Evolutionary conservation across 306 rosid genomes (phyloP).

Genomic region (Vigna hirtella): DNA sequence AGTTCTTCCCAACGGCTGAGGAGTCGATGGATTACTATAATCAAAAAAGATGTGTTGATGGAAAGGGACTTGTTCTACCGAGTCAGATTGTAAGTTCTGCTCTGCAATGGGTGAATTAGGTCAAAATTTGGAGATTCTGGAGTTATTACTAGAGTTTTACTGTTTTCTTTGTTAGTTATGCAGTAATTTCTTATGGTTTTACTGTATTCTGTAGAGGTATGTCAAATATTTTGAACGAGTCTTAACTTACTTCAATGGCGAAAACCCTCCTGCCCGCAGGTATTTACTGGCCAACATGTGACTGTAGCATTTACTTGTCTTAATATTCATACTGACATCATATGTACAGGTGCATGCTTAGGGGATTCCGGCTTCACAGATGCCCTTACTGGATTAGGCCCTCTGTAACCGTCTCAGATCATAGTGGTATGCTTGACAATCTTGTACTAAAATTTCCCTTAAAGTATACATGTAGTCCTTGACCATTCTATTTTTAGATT

Average conservation of each 20-base stretch:
- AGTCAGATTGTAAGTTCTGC: slow-evolving; percentile 92
- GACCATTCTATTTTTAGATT: slow-evolving; percentile 12
- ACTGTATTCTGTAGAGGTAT: slow-evolving; percentile 68
- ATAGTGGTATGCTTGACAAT: slow-evolving; percentile 70
- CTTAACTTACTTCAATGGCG: slow-evolving; percentile 89
- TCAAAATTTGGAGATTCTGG: slow-evolving; percentile 27
- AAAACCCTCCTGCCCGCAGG: slow-evolving; percentile 94
- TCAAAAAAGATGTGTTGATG: slow-evolving; percentile 94
- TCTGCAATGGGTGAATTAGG: slow-evolving; percentile 39
- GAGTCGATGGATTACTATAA: slow-evolving; percentile 98
- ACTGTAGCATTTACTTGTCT: slow-evolving; percentile 30
- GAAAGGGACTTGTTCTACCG: slow-evolving; percentile 92
- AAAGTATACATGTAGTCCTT: slow-evolving; percentile 10
- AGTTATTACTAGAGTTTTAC: slow-evolving; percentile 28
- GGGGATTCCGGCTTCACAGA: slow-evolving; percentile 97
- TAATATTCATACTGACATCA: slow-evolving; percentile 37
- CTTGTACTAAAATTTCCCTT: slow-evolving; percentile 33
- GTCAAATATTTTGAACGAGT: slow-evolving; percentile 92
- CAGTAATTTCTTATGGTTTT: slow-evolving; percentile 22
- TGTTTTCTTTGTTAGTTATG: slow-evolving; percentile 12
- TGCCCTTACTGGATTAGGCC: slow-evolving; percentile 99
- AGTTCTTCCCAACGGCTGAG: slow-evolving; percentile 98
- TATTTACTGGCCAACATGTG: slow-evolving; percentile 45
- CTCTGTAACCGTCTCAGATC: slow-evolving; percentile 88
- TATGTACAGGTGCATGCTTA: slow-evolving; percentile 86